phyloP scores from a whole-genome alignment of 257 asterid species.

The Solanum chiquidenum region DNA sequence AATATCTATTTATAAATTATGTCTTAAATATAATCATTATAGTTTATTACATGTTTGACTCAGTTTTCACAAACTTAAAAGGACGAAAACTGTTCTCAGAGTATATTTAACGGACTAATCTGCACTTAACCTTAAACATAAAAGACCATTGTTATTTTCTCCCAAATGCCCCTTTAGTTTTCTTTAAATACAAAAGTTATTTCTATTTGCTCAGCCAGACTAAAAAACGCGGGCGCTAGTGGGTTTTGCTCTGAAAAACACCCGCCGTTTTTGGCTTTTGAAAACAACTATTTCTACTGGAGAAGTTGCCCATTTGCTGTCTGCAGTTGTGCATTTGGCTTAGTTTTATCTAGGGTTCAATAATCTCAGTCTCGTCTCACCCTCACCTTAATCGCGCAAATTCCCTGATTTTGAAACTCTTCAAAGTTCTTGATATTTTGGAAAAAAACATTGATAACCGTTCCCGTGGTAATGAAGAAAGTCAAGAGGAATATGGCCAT shows the following conservation, averaged over 20 bases:
- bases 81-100: neutral
- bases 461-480: conserved; percentile 34
- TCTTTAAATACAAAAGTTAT: neutral
- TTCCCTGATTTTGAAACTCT: neutral
- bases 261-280: neutral
- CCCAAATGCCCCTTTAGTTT: neutral
- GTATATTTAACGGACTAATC: neutral
- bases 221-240: neutral
- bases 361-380: neutral
- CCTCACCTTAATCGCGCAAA: neutral
- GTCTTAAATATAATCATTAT: too few relatives aligned
- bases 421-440: neutral
- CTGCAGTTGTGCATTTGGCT: neutral
- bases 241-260: neutral
- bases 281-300: neutral
- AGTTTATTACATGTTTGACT: too few relatives aligned
- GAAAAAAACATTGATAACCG: neutral
- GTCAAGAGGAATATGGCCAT: conserved; percentile 41
- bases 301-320: neutral
- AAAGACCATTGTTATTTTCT: neutral
- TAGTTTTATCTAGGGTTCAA: neutral
- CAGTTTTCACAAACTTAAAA: neutral
- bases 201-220: too few relatives aligned
- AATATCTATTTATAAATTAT: too few relatives aligned
- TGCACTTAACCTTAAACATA: neutral